Evolutionary conservation across 2,329 filamentous ascomycete genomes (phyloP).

Genomic region (Seiridium cupressi): DNA sequence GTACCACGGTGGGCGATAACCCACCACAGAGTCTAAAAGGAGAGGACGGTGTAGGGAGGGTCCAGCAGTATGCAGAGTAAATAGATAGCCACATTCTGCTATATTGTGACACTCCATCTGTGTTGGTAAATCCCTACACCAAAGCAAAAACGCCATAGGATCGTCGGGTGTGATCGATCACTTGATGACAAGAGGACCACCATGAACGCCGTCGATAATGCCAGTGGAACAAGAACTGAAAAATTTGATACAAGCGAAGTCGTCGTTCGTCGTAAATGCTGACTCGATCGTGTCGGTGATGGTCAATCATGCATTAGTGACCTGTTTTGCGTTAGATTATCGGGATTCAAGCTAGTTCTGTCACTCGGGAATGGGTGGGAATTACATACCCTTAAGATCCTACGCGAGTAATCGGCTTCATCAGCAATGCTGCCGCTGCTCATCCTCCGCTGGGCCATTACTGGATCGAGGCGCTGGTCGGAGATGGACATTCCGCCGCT

Average conservation of each 20-base stretch:
- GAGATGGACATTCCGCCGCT: constrained; percentile 68
- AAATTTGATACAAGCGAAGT: constrained; percentile 27
- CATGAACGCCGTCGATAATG: constrained; percentile 31
- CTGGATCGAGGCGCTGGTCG: constrained; percentile 83
- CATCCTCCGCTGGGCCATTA: constrained; percentile 78
- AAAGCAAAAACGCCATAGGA: constrained; percentile 28
- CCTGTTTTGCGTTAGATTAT: constrained; percentile 18
- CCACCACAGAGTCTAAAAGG: constrained; percentile 20
- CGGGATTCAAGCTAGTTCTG: not conserved
- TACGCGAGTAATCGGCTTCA: constrained; percentile 93
- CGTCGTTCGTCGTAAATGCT: constrained; percentile 30
- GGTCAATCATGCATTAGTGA: constrained; percentile 30
- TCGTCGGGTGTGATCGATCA: constrained; percentile 26
- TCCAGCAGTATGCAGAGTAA: constrained; percentile 16
- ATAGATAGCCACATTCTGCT: constrained; percentile 16
- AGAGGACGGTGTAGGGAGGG: constrained; percentile 24
- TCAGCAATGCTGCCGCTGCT: constrained; percentile 97
- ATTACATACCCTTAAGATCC: constrained; percentile 81
- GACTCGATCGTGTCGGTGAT: constrained; percentile 14
- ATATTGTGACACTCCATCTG: constrained; percentile 17
- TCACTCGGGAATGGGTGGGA: not conserved
- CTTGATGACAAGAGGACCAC: constrained; percentile 30
- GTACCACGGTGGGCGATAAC: constrained; percentile 11
- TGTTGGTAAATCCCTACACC: constrained; percentile 23
- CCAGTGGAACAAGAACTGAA: constrained; percentile 23